Evolutionary conservation across 1,284 basidiomycete genomes (phyloP).

Genomic region (Moesziomyces aphidis): DNA sequence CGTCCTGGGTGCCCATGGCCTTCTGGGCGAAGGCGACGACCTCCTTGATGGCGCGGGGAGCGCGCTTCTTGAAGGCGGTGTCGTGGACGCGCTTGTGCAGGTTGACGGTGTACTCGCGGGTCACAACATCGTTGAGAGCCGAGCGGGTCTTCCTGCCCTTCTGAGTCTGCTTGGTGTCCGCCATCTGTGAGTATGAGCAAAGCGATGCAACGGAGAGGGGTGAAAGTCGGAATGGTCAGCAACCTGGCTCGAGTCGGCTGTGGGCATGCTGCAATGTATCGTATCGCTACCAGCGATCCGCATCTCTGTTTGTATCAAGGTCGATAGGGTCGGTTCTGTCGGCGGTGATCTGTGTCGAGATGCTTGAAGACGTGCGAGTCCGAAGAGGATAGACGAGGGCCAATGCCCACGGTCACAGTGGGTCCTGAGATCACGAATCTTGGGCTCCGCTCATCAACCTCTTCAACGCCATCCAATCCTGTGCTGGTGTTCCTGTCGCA

Average conservation of each 20-base stretch:
- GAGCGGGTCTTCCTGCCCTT: slow-evolving; percentile 68
- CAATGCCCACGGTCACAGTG: not conserved
- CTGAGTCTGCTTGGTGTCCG: slow-evolving; percentile 60
- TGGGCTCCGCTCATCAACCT: too few species aligned
- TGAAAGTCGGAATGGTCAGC: not conserved
- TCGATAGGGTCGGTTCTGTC: too few species aligned
- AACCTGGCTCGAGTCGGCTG: not conserved
- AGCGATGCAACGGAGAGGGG: not conserved
- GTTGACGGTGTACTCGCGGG: slow-evolving; percentile 67
- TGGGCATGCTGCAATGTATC: not conserved
- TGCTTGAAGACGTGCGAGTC: too few species aligned
- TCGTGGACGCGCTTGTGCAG: slow-evolving; percentile 67
- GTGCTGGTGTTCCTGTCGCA: too few species aligned
- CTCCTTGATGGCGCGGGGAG: slow-evolving; percentile 67
- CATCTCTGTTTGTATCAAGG: not conserved
- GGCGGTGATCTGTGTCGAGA: not conserved
- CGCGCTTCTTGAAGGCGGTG: slow-evolving; percentile 66
- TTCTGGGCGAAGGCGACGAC: slow-evolving; percentile 66
- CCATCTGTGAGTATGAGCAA: slow-evolving; percentile 35
- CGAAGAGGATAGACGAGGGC: too few species aligned
- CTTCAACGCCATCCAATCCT: too few species aligned
- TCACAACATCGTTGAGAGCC: slow-evolving; percentile 62
- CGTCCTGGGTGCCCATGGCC: slow-evolving; percentile 67
- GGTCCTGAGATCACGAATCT: too few species aligned
- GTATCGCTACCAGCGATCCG: not conserved